Base-by-base conservation (phyloP, 306 rosid species). In the Phaseolus lunatus region DNA sequence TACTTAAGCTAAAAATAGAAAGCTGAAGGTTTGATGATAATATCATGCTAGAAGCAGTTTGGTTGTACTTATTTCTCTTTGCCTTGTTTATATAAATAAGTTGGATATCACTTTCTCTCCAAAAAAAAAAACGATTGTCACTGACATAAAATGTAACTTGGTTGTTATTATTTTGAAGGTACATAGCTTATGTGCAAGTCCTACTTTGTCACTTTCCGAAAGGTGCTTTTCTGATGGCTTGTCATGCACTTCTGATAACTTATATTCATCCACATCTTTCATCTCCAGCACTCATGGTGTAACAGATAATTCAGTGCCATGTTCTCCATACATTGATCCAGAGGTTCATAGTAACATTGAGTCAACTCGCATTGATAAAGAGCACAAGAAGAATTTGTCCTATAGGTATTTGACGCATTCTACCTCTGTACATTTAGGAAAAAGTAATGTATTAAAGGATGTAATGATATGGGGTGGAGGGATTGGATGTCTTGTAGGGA, bases 391-490 rank as follows among this genome's bases (percentile, higher is more conserved):
- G 84, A 78, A 65, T 73, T 61, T 65, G 12, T 76, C 84, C 20
- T 77, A 72, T 47, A 82, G 83, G 70, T 59, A 86, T 77, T 73
- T 64, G 56, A 62, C 83, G 75, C 71, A 84, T 68, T 79, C 78
- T 73, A 67, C 80, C 37, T 70, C 87, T 22, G 80, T 84, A 11
- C 83, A 9, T 48, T 72, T 84, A 50, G 85, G 81, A 73, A 91
- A 85, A 68, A 86, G 81, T 58, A 79, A 83, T 75, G 62, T 72
- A 67, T 76, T 93, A 85, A 89, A 88, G 82, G 98, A 91, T 83
- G 90, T 93, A 62, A 86, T 93, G 96, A 73, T 91, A 62, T 93
- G 98, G 96, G 98, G 98, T 75, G 96, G 90, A 83, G 89, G 87
- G 41, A 78, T 85, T 75, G 91, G 82, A 9, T 87, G 85, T 33